phyloP scores from a whole-genome alignment of 2,329 filamentous ascomycete species.

The Bipolaris zeicola region DNA sequence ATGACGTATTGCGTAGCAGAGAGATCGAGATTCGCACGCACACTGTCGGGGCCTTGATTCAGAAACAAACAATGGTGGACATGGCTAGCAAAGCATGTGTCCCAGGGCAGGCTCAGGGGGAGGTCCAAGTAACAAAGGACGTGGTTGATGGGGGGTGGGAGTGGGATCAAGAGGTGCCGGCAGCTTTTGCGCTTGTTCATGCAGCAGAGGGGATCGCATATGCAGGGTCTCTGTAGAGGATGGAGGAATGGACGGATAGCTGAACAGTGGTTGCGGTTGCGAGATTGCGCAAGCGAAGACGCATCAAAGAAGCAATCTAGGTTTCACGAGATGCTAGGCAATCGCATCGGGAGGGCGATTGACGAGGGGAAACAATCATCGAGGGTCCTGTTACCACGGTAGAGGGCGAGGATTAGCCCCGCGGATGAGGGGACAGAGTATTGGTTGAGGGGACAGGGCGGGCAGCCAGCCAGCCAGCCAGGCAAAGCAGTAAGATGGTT shows the following conservation, averaged over 20 bases:
- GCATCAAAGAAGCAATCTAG: constrained; percentile 7
- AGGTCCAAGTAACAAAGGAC: too few species aligned
- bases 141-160: background rate
- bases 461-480: too few species aligned
- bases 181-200: constrained; percentile 4
- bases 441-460: constrained; percentile 2
- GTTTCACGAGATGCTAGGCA: background rate
- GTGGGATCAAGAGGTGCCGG: constrained; percentile 2
- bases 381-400: constrained; percentile 3
- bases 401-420: background rate
- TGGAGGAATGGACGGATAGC: background rate
- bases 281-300: background rate
- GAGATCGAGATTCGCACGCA: background rate
- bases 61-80: too few species aligned
- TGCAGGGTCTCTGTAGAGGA: constrained; percentile 9
- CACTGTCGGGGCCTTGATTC: too few species aligned
- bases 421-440: background rate
- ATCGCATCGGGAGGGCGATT: constrained; percentile 1
- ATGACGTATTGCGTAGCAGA: background rate
- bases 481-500: too few species aligned
- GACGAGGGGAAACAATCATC: constrained; percentile 3
- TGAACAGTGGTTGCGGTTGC: background rate
- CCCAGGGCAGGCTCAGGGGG: too few species aligned
- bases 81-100: background rate
- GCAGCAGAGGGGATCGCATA: background rate